phyloP scores from a whole-genome alignment of 768 basidiomycete genomes.

The Pulveroboletus sp. region DNA sequence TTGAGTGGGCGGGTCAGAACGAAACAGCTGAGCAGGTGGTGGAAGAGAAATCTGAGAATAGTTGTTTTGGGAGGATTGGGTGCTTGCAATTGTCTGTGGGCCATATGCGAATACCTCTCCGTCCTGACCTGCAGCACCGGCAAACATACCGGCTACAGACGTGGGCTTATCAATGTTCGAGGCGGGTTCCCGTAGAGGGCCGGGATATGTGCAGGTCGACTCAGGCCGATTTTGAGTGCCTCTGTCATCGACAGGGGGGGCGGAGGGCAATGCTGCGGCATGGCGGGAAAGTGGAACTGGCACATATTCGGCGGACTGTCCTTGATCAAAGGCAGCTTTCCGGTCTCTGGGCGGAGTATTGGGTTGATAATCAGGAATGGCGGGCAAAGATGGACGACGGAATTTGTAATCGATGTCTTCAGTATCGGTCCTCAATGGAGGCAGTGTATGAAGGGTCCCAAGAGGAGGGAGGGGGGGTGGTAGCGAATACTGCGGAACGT shows the following conservation, averaged over 20 bases:
- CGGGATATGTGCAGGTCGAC: conserved; percentile 15
- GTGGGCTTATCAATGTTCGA: conserved; percentile 19
- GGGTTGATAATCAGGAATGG: conserved; percentile 9
- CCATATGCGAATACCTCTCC: conserved; percentile 8
- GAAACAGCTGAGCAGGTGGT: conserved; percentile 31
- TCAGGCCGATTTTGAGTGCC: conserved; percentile 11
- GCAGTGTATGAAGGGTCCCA: conserved; percentile 21
- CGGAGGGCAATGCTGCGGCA: not conserved
- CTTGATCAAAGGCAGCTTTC: conserved; percentile 13
- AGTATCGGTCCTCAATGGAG: conserved; percentile 23
- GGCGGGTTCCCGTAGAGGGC: conserved; percentile 17
- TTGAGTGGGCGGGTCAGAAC: conserved; percentile 25
- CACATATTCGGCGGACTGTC: conserved; percentile 13
- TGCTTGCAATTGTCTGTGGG: conserved; percentile 3
- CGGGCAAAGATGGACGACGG: conserved; percentile 31
- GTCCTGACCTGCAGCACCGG: conserved; percentile 3
- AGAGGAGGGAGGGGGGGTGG: conserved; percentile 24
- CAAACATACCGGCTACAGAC: conserved; percentile 15
- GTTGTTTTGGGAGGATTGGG: conserved; percentile 9
- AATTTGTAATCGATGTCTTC: conserved; percentile 31
- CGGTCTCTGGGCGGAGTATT: conserved; percentile 8
- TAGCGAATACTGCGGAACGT: conserved; percentile 27
- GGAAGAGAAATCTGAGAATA: conserved; percentile 29
- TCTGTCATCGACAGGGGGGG: conserved; percentile 11
- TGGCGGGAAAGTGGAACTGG: conserved; percentile 6